Evolutionary conservation across 2,329 filamentous ascomycete species (phyloP).

Genomic region (Eurotiales sp.): DNA sequence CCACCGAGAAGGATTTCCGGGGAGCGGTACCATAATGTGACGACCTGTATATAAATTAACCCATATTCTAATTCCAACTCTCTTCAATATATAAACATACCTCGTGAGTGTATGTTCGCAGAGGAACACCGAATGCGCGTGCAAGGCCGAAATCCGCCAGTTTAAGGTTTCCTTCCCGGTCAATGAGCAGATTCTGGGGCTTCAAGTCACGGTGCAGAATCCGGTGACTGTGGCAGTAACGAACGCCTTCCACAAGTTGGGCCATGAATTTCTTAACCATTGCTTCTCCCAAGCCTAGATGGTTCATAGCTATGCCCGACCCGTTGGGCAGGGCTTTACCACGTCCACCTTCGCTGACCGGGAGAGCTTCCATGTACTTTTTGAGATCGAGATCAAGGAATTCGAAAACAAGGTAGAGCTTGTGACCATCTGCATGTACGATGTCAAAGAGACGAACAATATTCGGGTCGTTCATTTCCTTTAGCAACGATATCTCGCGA

Average conservation of each 20-base stretch:
- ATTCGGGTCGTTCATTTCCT: constrained; percentile 90
- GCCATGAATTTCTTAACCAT: constrained; percentile 94
- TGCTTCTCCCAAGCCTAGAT: constrained; percentile 68
- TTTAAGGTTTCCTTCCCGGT: constrained; percentile 83
- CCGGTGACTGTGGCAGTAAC: constrained; percentile 85
- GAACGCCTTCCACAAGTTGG: constrained; percentile 77
- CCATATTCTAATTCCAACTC: not conserved
- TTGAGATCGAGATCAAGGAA: constrained; percentile 89
- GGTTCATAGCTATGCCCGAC: constrained; percentile 59
- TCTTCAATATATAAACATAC: constrained; percentile 33
- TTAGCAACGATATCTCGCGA: constrained; percentile 87
- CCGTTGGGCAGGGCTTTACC: constrained; percentile 82
- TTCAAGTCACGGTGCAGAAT: constrained; percentile 86
- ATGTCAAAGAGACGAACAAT: constrained; percentile 88
- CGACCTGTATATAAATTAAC: constrained; percentile 54
- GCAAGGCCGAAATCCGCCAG: constrained; percentile 87
- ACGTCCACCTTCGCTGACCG: constrained; percentile 76
- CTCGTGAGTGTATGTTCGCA: constrained; percentile 91
- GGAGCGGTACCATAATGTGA: constrained; percentile 88
- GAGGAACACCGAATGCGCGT: constrained; percentile 82
- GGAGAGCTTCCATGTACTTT: constrained; percentile 92
- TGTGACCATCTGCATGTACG: constrained; percentile 90
- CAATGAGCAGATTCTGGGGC: constrained; percentile 84
- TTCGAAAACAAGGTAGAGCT: constrained; percentile 89
- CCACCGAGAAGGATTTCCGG: constrained; percentile 88